Base-by-base conservation (phyloP, 768 basidiomycete genomes). In the Suillus subluteus region DNA sequence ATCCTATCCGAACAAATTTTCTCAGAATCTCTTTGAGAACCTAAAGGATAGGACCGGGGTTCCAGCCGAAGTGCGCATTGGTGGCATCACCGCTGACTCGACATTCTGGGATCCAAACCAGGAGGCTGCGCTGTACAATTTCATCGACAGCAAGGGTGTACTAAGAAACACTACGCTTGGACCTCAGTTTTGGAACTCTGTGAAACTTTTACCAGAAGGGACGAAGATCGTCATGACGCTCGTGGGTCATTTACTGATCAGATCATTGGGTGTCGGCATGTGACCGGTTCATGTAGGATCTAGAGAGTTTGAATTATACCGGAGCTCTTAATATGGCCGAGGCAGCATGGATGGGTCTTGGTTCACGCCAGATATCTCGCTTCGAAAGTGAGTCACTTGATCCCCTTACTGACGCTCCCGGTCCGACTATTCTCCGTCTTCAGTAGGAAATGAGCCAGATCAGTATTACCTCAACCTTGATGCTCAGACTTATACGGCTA, bases 371-470 rank as follows among this genome's bases (percentile, higher is more conserved):
- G 59, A 71, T 86, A 6, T 73, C 77, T 30, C 77, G 78, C 2
- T 79, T 86, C 46, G 84, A 87, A 76, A 85, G 84, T 83, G n/a
- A 63, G 67, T 50, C 7, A 44, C 8, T 43, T 2, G 11, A 11
- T 12, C 61, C 32, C 32, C 54, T 5, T 35, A 21, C 58, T 23
- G 18, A 21, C 5, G 9, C 2, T 58, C 6, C 11, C n/a, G 5
- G 37, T 43, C 64, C 68, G 48, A 70, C 43, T n/a, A 8, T 43
- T 4, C 26, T 40, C 12, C 62, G 21, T 62, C n/a, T 38, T 26
- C 54, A 74, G 84, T 86, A 66, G 86, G 86, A 26, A 86, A 86
- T 61, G 86, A 87, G 73, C 85, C 85, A 2, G 85, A 86, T 70
- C 84, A 86, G 44, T 86, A 85, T 52, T 16, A 35, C 66, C 76